phyloP scores from a whole-genome alignment of 805 yeast genomes.

The Ogataea degrootiae region DNA sequence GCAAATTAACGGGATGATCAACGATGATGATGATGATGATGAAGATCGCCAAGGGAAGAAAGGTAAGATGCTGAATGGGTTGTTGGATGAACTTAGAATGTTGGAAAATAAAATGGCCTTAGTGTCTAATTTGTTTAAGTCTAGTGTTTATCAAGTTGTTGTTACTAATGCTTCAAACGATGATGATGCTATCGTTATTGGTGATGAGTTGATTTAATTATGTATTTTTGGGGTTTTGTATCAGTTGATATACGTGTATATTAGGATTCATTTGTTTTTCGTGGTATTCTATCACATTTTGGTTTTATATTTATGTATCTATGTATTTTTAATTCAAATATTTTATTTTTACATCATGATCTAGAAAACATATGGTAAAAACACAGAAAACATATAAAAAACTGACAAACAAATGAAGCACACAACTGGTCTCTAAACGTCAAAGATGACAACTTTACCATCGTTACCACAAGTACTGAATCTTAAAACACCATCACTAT shows the following conservation, averaged over 20 bases:
- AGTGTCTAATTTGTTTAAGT: constrained; percentile 29
- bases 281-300: no score
- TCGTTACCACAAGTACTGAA: constrained; percentile 81
- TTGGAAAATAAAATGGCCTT: constrained; percentile 24
- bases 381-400: no score
- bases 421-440: constrained; percentile 22
- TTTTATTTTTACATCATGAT: no score
- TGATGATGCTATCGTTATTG: constrained; percentile 2
- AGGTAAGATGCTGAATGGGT: constrained; percentile 1
- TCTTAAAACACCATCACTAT: constrained; percentile 47
- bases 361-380: no score
- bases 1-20: not conserved
- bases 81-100: constrained; percentile 16
- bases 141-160: constrained; percentile 26
- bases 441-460: constrained; percentile 83
- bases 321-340: no score
- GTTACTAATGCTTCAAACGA: constrained; percentile 7
- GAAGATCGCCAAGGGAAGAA: not conserved
- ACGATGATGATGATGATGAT: not conserved
- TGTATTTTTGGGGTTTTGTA: no score
- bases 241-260: no score
- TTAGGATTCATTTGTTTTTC: no score
- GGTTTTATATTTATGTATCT: no score
- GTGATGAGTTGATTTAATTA: no score
- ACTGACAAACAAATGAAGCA: no score